Evolutionary conservation across 2,329 filamentous ascomycete species (phyloP).

Genomic region (Helotiales sp.): DNA sequence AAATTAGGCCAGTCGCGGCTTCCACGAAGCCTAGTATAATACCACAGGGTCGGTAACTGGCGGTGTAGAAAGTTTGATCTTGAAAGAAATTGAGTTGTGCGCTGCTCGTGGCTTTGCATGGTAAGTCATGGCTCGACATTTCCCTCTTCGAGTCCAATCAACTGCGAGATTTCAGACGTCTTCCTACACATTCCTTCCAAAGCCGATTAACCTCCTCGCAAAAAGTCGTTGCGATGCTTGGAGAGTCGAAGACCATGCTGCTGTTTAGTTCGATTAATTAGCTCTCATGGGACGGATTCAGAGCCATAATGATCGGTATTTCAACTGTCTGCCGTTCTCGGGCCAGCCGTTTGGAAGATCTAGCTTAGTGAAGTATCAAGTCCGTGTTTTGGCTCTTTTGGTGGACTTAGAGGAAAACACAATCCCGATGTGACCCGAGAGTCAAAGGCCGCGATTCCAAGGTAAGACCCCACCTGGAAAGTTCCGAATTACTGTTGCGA

Average conservation of each 20-base stretch:
- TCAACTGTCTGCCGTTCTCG: neutral
- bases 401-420: too few relatives aligned
- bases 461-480: neutral
- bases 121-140: too few relatives aligned
- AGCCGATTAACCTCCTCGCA: too few relatives aligned
- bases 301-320: neutral
- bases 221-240: too few relatives aligned
- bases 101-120: too few relatives aligned
- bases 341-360: neutral
- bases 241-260: too few relatives aligned
- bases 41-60: neutral
- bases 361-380: neutral
- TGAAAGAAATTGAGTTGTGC: neutral
- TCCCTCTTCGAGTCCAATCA: too few relatives aligned
- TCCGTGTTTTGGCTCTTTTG: neutral
- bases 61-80: neutral
- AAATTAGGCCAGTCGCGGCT: slow-evolving; percentile 1
- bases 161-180: too few relatives aligned
- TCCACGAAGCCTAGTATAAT: neutral
- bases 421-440: neutral
- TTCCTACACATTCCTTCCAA: too few relatives aligned
- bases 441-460: neutral
- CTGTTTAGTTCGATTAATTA: too few relatives aligned
- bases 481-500: neutral
- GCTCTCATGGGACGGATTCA: too few relatives aligned